phyloP scores from a whole-genome alignment of 805 yeast species.

The Ogataea philodendri region DNA sequence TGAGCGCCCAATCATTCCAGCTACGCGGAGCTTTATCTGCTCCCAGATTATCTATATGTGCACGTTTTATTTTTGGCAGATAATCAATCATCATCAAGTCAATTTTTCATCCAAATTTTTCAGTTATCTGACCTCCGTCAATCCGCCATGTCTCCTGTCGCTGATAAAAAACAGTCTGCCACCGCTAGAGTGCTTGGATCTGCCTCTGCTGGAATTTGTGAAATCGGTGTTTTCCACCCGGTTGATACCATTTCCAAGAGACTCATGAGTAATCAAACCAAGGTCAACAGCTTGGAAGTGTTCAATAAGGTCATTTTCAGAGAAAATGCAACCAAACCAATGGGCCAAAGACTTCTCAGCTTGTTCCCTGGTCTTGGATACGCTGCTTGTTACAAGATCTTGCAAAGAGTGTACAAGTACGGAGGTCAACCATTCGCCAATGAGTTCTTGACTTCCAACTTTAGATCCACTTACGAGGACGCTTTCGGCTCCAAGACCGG shows the following conservation, averaged over 20 bases:
- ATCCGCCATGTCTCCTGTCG: constrained; percentile 25
- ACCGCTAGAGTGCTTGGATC: constrained; percentile 91
- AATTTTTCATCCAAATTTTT: constrained; percentile 3
- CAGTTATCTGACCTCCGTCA: constrained; percentile 5
- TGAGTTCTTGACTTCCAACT: constrained; percentile 79
- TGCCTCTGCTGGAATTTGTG: constrained; percentile 97
- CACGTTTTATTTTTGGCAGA: constrained; percentile 8
- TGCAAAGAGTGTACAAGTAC: constrained; percentile 97
- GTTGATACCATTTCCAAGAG: constrained; percentile 98
- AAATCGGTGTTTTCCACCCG: constrained; percentile 96
- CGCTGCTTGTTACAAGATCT: constrained; percentile 94
- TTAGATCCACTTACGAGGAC: constrained; percentile 64
- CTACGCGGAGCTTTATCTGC: too few species aligned
- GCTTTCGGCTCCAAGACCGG: constrained; percentile 92
- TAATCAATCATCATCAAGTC: too few species aligned
- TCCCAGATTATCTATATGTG: too few species aligned
- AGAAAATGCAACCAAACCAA: constrained; percentile 69
- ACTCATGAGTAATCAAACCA: constrained; percentile 79
- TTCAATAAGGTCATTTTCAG: constrained; percentile 86
- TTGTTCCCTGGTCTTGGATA: constrained; percentile 97
- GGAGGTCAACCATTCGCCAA: constrained; percentile 99
- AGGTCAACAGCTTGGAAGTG: constrained; percentile 58
- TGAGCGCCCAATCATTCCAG: too few species aligned
- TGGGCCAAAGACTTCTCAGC: constrained; percentile 71
- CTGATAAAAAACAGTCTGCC: constrained; percentile 84